phyloP scores from a whole-genome alignment of 2,329 filamentous ascomycete genomes.

The Leptoxyphium fumago region DNA sequence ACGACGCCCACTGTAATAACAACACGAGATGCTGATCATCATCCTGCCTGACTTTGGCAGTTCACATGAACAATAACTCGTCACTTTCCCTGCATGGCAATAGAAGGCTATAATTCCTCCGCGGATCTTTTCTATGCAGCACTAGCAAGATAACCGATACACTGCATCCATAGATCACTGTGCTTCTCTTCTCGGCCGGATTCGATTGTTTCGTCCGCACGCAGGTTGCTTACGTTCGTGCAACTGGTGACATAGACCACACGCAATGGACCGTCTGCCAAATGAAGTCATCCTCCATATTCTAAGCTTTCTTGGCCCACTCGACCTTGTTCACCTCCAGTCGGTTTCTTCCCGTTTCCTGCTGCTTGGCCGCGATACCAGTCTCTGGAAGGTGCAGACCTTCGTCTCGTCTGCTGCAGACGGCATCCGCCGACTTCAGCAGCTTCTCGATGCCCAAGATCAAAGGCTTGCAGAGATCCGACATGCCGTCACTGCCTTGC shows the following conservation, averaged over 20 bases:
- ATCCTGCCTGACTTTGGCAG: no score
- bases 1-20: no score
- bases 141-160: no score
- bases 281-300: conserved; percentile 31
- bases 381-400: conserved; percentile 61
- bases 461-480: conserved; percentile 29
- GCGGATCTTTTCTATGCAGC: no score
- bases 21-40: no score
- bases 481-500: conserved; percentile 24
- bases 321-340: conserved; percentile 53
- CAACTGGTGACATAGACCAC: background rate
- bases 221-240: background rate
- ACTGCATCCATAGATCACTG: no score
- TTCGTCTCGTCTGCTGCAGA: conserved; percentile 56
- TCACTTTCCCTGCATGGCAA: no score
- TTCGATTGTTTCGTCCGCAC: background rate
- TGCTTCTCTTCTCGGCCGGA: no score
- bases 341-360: conserved; percentile 53
- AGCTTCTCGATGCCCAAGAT: conserved; percentile 23
- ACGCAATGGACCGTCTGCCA: conserved; percentile 17
- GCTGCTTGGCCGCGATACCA: conserved; percentile 55
- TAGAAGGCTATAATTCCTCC: no score
- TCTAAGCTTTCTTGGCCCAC: conserved; percentile 39
- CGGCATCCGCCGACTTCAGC: conserved; percentile 41
- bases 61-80: no score